Conservation (phyloP, 2,329 filamentous ascomycete species). For the Talaromyces sp. region DNA sequence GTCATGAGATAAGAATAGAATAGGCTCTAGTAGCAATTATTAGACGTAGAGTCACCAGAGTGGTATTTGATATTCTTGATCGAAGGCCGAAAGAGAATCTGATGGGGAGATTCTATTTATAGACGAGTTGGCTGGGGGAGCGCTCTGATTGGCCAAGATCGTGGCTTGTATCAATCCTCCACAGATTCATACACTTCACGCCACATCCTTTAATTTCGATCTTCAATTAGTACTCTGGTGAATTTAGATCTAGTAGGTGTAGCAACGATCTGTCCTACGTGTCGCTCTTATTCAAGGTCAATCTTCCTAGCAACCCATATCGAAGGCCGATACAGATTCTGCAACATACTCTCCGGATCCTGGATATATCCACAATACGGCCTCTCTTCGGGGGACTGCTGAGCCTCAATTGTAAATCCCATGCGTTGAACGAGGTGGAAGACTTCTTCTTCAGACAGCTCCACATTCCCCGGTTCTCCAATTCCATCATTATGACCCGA, state of each 20-base stretch:
- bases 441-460: conserved; percentile 87
- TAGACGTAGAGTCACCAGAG: neutral
- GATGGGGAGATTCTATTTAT: neutral
- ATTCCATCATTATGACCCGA: conserved; percentile 58
- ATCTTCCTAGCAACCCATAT: conserved; percentile 82
- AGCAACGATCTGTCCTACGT: neutral
- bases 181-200: neutral
- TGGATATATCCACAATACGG: conserved; percentile 72
- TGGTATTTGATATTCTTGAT: neutral
- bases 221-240: neutral
- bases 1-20: neutral
- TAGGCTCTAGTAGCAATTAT: neutral
- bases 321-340: conserved; percentile 74
- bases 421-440: conserved; percentile 68
- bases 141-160: neutral
- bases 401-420: conserved; percentile 72
- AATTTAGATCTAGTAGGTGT: neutral
- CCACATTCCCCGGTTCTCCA: conserved; percentile 83
- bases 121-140: neutral
- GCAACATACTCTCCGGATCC: conserved; percentile 79
- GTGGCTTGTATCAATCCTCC: neutral
- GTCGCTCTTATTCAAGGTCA: neutral
- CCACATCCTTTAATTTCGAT: neutral
- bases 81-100: neutral
- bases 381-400: conserved; percentile 60